These are phyloP conservation scores for Tetrahymena elliotti DNA, from an alignment of 73 alveolate genomes.

Conservation along the genomic window DNA sequence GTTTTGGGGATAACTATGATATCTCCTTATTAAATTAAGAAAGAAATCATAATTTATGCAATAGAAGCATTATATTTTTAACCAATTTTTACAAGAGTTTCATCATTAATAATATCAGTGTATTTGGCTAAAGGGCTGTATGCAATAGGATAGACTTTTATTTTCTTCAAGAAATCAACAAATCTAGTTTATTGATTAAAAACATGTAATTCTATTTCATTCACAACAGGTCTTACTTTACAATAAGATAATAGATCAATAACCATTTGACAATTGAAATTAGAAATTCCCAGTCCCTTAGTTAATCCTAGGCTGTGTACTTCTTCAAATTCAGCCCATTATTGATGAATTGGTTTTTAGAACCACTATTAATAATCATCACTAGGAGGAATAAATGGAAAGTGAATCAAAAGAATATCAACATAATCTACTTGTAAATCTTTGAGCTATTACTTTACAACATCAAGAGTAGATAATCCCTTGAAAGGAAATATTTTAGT, in stretches of 20 bases:
- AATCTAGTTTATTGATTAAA: constrained; percentile 11
- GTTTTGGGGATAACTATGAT: constrained; percentile 62
- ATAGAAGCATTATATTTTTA: constrained; percentile 46
- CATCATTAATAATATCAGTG: constrained; percentile 26
- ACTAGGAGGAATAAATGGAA: constrained; percentile 8
- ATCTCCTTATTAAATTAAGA: constrained; percentile 48
- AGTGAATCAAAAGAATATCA: constrained; percentile 65
- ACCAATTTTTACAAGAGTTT: constrained; percentile 12
- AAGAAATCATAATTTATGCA: constrained; percentile 45
- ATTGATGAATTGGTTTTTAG: constrained; percentile 32
- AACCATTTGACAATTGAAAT: constrained; percentile 52
- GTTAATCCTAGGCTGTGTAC: constrained; percentile 51
- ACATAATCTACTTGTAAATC: constrained; percentile 55
- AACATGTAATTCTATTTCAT: constrained; percentile 72
- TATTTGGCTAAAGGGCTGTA: constrained; percentile 38
- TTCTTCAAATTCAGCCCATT: constrained; percentile 64
- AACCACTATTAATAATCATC: not conserved
- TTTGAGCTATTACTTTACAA: constrained; percentile 47
- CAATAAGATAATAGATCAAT: constrained; percentile 50
- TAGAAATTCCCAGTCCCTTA: constrained; percentile 62
- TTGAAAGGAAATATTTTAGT: constrained; percentile 39
- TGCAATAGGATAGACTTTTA: constrained; percentile 29
- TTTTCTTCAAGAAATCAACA: constrained; percentile 31
- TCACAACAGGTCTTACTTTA: constrained; percentile 57
- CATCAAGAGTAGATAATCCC: constrained; percentile 5